phyloP scores from a whole-genome alignment of 495 filamentous ascomycete genomes.

The Xylaria curta region DNA sequence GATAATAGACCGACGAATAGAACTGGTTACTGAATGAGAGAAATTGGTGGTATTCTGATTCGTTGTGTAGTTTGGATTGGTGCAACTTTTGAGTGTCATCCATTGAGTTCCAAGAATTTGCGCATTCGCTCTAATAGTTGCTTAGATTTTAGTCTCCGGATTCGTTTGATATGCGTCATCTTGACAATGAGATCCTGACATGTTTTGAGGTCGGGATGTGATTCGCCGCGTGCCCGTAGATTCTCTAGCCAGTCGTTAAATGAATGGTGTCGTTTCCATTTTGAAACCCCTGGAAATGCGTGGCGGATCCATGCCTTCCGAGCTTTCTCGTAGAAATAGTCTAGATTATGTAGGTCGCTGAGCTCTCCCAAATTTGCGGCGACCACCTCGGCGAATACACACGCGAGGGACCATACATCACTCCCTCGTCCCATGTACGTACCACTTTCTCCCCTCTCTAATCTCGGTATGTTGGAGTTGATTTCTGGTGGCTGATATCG shows the following conservation, averaged over 20 bases:
- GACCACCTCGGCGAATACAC: background rate
- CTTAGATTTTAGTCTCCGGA: background rate
- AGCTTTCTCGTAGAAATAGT: background rate
- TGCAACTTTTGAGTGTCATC: background rate
- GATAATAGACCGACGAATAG: too few species aligned
- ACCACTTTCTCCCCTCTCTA: background rate
- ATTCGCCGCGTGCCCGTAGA: background rate
- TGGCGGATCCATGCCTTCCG: too few species aligned
- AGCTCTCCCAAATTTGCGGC: background rate
- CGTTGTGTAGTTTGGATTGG: too few species aligned
- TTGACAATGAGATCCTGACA: background rate
- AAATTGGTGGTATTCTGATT: background rate
- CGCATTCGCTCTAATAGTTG: background rate
- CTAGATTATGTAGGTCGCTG: background rate
- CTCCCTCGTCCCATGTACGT: background rate
- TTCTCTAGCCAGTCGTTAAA: background rate
- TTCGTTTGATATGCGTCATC: background rate
- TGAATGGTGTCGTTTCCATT: background rate
- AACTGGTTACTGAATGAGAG: background rate
- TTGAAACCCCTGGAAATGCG: too few species aligned
- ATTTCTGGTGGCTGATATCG: background rate
- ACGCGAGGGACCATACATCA: background rate
- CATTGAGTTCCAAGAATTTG: background rate
- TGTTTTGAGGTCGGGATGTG: background rate
- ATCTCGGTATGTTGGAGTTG: background rate